Evolutionary conservation across 805 yeast genomes (phyloP).

Genomic region (Lipomyces japonicus): DNA sequence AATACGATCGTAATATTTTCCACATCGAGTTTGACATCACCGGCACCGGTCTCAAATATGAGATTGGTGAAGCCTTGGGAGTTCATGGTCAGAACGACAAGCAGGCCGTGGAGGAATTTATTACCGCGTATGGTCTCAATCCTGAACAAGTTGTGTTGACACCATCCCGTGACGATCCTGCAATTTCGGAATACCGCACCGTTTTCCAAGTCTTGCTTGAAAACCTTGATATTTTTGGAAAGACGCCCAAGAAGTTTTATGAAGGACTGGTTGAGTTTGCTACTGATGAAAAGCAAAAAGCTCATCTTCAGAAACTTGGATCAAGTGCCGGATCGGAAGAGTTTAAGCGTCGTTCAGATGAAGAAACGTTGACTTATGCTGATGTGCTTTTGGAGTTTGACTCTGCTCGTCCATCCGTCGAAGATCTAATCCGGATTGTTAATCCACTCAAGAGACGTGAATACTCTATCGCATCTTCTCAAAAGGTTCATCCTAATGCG

Average conservation of each 20-base stretch:
- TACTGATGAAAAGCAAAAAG: slow-evolving; percentile 61
- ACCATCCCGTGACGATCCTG: slow-evolving; percentile 61
- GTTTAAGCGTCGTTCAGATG: slow-evolving; percentile 80
- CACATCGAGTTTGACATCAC: slow-evolving; percentile 90
- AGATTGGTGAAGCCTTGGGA: slow-evolving; percentile 95
- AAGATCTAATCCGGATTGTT: slow-evolving; percentile 65
- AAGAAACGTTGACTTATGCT: slow-evolving; percentile 71
- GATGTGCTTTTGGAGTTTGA: slow-evolving; percentile 77
- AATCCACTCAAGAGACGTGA: slow-evolving; percentile 94
- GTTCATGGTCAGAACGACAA: slow-evolving; percentile 82
- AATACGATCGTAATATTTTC: slow-evolving; percentile 92
- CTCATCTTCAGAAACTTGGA: slow-evolving; percentile 57
- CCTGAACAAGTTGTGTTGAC: slow-evolving; percentile 66
- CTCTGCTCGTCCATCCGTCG: slow-evolving; percentile 73
- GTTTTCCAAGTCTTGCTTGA: slow-evolving; percentile 76
- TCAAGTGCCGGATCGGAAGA: slow-evolving; percentile 80
- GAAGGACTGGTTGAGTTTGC: slow-evolving; percentile 76
- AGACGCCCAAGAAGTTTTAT: slow-evolving; percentile 92
- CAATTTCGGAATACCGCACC: slow-evolving; percentile 66
- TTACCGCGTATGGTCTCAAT: slow-evolving; percentile 65
- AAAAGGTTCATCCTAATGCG: slow-evolving; percentile 83
- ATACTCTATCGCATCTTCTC: slow-evolving; percentile 96
- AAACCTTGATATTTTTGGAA: slow-evolving; percentile 83
- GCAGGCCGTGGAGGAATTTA: slow-evolving; percentile 62
- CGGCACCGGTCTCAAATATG: slow-evolving; percentile 87